Conservation (phyloP, 139 green algal genomes). For the Chlorella sp. region DNA sequence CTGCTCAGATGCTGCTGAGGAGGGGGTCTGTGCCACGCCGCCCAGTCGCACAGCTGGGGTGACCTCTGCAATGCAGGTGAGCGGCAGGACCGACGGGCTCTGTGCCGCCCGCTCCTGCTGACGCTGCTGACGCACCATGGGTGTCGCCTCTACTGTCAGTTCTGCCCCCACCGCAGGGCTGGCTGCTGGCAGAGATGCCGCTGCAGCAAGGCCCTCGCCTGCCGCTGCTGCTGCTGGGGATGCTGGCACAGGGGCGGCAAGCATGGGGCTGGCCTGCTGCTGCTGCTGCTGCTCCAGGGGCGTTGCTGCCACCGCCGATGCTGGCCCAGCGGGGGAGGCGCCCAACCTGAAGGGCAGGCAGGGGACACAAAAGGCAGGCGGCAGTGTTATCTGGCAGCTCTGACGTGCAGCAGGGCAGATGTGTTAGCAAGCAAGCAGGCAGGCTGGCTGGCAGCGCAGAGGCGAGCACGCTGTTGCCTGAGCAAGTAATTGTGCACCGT, state of each 20-base stretch:
- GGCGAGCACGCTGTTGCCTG: no score
- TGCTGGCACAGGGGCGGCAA: neutral
- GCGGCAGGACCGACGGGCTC: neutral
- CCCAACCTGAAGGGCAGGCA: neutral
- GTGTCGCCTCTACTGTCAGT: neutral
- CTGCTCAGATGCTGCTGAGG: neutral
- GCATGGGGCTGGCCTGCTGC: neutral
- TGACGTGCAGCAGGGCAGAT: neutral
- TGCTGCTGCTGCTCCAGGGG: neutral
- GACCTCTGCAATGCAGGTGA: neutral
- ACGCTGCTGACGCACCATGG: neutral
- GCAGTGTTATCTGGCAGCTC: no score
- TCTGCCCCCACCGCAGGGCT: neutral
- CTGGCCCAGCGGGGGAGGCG: neutral
- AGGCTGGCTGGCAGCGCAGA: neutral
- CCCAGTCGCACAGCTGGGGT: constrained; percentile 4
- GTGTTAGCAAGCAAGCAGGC: neutral
- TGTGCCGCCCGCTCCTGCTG: neutral
- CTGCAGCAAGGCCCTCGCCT: neutral
- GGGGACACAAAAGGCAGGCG: neutral
- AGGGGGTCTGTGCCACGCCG: neutral
- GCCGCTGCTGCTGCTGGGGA: neutral
- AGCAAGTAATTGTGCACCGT: neutral
- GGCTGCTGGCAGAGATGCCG: neutral
- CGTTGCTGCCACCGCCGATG: neutral